Evolutionary conservation across 2,329 filamentous ascomycete genomes (phyloP).

Genomic region (Venturiaceae sp.): DNA sequence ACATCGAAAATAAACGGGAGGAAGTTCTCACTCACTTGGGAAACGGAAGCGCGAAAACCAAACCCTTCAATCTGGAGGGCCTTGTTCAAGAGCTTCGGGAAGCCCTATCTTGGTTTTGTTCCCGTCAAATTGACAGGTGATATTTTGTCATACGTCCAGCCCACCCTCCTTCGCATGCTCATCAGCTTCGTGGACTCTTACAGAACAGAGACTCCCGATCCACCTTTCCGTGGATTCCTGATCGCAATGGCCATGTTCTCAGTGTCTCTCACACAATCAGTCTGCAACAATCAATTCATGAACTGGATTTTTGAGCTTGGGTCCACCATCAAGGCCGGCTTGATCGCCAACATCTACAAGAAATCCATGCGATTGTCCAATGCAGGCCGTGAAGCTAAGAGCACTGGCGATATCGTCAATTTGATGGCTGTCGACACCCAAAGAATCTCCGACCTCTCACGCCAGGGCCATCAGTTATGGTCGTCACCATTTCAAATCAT

Average conservation of each 20-base stretch:
- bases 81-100: not conserved
- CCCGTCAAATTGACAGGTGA: not conserved
- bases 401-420: conserved; percentile 8
- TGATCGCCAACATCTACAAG: conserved; percentile 6
- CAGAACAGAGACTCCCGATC: conserved; percentile 1
- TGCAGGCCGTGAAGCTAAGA: conserved; percentile 1
- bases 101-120: conserved; percentile 2
- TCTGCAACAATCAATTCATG: conserved; percentile 8
- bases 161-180: conserved; percentile 1
- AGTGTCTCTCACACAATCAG: conserved; percentile 1
- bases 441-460: conserved; percentile 1
- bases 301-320: conserved; percentile 5
- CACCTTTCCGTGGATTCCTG: conserved; percentile 1
- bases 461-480: conserved; percentile 5
- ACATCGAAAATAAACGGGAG: not conserved
- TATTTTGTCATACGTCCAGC: conserved; percentile 4
- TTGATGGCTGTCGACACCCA: conserved; percentile 6
- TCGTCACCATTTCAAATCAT: conserved; percentile 6
- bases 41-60: not conserved
- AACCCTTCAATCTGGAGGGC: conserved; percentile 1
- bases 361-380: conserved; percentile 5
- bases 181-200: conserved; percentile 7
- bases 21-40: not conserved
- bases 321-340: not conserved
- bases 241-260: conserved; percentile 4